Evolutionary conservation across 1,139 yeast genomes (phyloP).

Genomic region (Debaryomyces fabryi): DNA sequence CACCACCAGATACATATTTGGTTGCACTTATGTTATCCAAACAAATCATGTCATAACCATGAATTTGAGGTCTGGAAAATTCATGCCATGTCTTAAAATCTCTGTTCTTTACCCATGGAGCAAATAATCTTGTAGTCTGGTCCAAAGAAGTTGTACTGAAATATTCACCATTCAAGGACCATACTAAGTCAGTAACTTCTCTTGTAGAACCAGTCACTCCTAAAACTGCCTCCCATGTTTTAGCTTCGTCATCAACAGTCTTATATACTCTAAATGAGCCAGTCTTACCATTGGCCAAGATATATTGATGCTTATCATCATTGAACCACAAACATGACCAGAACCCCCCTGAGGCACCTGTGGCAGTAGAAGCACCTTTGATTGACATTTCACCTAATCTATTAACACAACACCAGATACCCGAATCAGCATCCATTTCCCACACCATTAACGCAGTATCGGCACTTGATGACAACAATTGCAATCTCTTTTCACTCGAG

Average conservation of each 20-base stretch:
- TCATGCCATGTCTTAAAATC: conserved; percentile 71
- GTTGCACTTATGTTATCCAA: conserved; percentile 63
- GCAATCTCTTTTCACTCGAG: conserved; percentile 38
- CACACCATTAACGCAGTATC: conserved; percentile 96
- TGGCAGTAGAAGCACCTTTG: conserved; percentile 97
- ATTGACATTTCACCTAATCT: conserved; percentile 90
- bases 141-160: conserved; percentile 79
- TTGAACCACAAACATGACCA: conserved; percentile 87
- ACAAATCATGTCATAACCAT: conserved; percentile 95
- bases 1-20: conserved; percentile 90
- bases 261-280: conserved; percentile 90
- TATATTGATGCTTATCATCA: conserved; percentile 45
- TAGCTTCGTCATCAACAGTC: conserved; percentile 31
- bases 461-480: conserved; percentile 83
- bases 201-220: conserved; percentile 79
- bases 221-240: conserved; percentile 54
- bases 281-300: conserved; percentile 84
- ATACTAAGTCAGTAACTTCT: conserved; percentile 76
- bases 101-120: conserved; percentile 55
- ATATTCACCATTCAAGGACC: conserved; percentile 74
- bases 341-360: conserved; percentile 97
- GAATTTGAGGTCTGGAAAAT: conserved; percentile 95
- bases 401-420: conserved; percentile 84
- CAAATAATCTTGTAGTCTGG: conserved; percentile 86
- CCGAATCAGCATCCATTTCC: conserved; percentile 86